Conservation (phyloP, 1,284 basidiomycete species). For the Boletus albobrunnescens region DNA sequence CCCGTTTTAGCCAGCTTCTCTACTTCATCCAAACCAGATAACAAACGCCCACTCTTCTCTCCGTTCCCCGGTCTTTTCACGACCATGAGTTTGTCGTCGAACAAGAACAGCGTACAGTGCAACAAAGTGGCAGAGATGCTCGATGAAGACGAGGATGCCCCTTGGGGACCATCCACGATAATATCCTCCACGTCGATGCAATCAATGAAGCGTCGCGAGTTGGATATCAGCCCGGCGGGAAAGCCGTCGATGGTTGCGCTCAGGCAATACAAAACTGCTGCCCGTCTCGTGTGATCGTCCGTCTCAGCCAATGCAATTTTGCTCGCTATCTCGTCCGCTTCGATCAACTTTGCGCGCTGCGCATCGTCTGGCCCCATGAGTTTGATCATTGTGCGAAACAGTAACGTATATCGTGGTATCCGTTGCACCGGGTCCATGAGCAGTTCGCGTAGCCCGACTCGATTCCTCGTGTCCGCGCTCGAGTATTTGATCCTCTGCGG, state of each 20-base stretch:
- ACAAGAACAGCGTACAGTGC: constrained; percentile 89
- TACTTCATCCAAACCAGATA: constrained; percentile 85
- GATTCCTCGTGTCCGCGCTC: constrained; percentile 75
- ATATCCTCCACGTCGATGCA: constrained; percentile 93
- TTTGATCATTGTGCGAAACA: constrained; percentile 90
- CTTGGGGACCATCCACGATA: constrained; percentile 46
- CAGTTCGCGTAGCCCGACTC: constrained; percentile 88
- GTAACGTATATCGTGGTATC: constrained; percentile 91
- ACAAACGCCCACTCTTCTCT: constrained; percentile 66
- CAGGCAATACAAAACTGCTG: constrained; percentile 86
- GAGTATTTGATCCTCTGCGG: constrained; percentile 84
- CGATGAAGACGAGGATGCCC: constrained; percentile 42
- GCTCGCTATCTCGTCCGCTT: constrained; percentile 84
- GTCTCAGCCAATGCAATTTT: constrained; percentile 91
- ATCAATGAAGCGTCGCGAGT: constrained; percentile 85
- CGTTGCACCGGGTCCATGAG: constrained; percentile 99
- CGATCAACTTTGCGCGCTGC: constrained; percentile 78
- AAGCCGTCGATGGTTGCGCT: constrained; percentile 86
- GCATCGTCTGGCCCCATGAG: constrained; percentile 75
- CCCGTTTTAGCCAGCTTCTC: constrained; percentile 70
- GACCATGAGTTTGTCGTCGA: constrained; percentile 92
- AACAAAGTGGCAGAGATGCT: constrained; percentile 45
- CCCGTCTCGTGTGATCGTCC: constrained; percentile 86
- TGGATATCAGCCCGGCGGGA: constrained; percentile 82
- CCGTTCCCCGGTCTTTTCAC: constrained; percentile 79